Evolutionary conservation across 495 filamentous ascomycete genomes (phyloP), one percentile per base, ranked within the genome.

Genomic region (Collariella sp.): DNA sequence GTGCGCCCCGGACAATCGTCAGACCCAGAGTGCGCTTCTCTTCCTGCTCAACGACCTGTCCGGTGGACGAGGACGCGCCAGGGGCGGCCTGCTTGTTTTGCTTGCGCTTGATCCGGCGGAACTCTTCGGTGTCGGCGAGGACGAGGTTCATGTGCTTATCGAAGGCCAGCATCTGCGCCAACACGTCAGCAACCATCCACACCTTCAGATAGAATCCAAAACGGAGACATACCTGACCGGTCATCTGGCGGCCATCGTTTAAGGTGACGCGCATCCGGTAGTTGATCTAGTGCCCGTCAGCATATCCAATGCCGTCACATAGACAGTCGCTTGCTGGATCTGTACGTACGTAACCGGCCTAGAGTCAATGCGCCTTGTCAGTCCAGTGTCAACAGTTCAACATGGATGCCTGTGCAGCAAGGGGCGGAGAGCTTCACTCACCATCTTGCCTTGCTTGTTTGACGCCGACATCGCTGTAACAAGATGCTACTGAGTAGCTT

Each of bases 361-460:
- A 81, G 58, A 61, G 65, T 50, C 48, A 67, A 55, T 62, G 65
- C 66, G 62, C 65, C 62, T 70, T 67, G 84, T 95, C 79, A 95
- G 88, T 83, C 76, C 76, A 72, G 64, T 35, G 65, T n/a, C n/a
- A n/a, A n/a, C n/a, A 71, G 76, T 81, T 86, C 77, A 85, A 83
- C 78, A 71, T 57, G 51, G 61, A 66, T 67, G 70, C 68, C 67
- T 73, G 56, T 52, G 71, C 58, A 64, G 66, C 52, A 38, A 38
- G 5, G 35, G 51, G 61, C 57, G 54, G 62, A 48, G 49, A 53
- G 50, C 33, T 3, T 45, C 52, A 81, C 89, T 84, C 77, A 97
- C 93, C 93, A 98, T 97, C 80, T 96, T 96, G 70, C 93, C 93
- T 68, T 95, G 88, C 70, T 94, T 94, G 80, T 96, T 96, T 60